Evolutionary conservation across 192 early-diverging fungal genomes (phyloP).

Genomic region (Coemansia sp.): DNA sequence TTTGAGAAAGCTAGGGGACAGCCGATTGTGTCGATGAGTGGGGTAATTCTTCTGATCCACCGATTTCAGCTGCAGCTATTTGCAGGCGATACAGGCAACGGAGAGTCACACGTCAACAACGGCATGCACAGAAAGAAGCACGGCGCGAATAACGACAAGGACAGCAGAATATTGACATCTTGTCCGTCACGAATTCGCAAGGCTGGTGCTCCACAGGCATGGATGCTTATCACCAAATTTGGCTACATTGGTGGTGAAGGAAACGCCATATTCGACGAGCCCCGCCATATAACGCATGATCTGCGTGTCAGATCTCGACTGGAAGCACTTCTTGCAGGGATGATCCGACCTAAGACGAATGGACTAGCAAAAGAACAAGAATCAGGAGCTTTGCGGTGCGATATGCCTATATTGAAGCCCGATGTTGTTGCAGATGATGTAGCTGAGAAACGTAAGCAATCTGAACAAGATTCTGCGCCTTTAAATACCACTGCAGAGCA

Average conservation of each 20-base stretch:
- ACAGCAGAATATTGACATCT: background rate
- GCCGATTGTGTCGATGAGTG: slow-evolving; percentile 7
- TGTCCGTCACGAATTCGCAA: slow-evolving; percentile 19
- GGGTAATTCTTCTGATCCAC: slow-evolving; percentile 18
- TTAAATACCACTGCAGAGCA: background rate
- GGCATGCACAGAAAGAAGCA: slow-evolving; percentile 5
- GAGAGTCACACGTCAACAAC: background rate
- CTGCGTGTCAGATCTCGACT: slow-evolving; percentile 7
- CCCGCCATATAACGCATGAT: slow-evolving; percentile 12
- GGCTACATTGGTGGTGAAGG: slow-evolving; percentile 34
- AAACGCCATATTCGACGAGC: slow-evolving; percentile 32
- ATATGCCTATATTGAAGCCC: background rate
- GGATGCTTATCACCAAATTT: slow-evolving; percentile 39
- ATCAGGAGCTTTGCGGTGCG: background rate
- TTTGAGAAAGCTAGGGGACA: slow-evolving; percentile 8
- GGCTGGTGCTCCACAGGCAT: slow-evolving; percentile 26
- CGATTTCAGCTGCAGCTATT: slow-evolving; percentile 20
- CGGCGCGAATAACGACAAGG: slow-evolving; percentile 1
- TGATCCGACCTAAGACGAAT: background rate
- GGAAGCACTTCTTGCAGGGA: background rate
- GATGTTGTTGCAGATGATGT: background rate
- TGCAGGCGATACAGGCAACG: background rate
- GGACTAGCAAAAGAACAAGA: background rate
- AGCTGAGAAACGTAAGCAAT: background rate
- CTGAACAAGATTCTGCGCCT: background rate